Conservation (phyloP, 805 yeast genomes). For the Candida endomychidarum region DNA sequence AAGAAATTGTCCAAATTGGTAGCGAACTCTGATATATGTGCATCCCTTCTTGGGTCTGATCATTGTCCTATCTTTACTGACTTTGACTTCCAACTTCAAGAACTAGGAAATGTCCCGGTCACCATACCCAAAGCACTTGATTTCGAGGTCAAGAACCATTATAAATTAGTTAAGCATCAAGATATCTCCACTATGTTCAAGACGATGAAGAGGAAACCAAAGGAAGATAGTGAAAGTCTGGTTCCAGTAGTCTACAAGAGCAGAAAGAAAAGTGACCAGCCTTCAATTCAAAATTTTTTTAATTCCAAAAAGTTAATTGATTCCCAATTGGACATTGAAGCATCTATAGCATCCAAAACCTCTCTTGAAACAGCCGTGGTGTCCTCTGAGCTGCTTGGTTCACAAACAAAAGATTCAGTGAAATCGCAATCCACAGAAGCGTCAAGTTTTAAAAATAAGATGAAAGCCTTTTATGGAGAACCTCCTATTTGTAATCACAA, state of each 20-base stretch:
- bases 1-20: constrained; percentile 30
- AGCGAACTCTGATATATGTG: constrained; percentile 57
- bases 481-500: constrained; percentile 31
- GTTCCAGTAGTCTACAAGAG: constrained; percentile 19
- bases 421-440: background rate
- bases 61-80: constrained; percentile 91
- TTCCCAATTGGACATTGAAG: constrained; percentile 3
- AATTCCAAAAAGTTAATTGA: constrained; percentile 1
- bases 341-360: background rate
- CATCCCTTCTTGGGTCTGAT: constrained; percentile 79
- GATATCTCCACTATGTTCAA: constrained; percentile 36
- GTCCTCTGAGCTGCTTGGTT: background rate
- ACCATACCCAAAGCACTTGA: constrained; percentile 24
- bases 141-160: constrained; percentile 55
- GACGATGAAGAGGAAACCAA: constrained; percentile 11
- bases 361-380: background rate
- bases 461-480: constrained; percentile 18
- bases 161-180: constrained; percentile 33
- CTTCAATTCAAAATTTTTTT: constrained; percentile 27
- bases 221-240: constrained; percentile 9
- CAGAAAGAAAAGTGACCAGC: constrained; percentile 19
- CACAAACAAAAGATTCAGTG: background rate
- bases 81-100: constrained; percentile 35
- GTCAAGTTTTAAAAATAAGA: background rate
- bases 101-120: background rate